Percentiles rank a stretch among this genome's conserved stretches.
Conservation (phyloP, 1,284 basidiomycete species). For the Cryptococcus depauperatus region DNA sequence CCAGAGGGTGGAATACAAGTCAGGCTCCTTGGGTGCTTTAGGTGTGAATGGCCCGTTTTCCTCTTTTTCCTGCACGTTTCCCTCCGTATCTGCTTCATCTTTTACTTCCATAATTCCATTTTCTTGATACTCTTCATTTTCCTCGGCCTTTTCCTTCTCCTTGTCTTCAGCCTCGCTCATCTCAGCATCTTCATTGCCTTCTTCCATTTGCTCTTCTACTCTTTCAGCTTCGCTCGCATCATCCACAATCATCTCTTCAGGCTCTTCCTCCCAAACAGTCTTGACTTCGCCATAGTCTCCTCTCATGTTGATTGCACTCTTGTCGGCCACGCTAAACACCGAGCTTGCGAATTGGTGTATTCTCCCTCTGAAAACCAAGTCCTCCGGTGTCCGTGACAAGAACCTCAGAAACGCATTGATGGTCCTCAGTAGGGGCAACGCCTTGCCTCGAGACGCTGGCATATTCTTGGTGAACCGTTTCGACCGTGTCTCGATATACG, state of each 20-base stretch:
- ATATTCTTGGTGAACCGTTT: constrained; percentile 40
- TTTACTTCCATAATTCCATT: not conserved
- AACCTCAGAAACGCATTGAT: constrained; percentile 40
- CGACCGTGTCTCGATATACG: constrained; percentile 35
- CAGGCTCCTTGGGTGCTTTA: constrained; percentile 8
- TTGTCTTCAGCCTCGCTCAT: constrained; percentile 3
- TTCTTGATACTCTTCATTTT: not conserved
- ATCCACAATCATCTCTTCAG: not conserved
- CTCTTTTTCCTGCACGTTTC: too few species aligned
- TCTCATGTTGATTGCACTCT: constrained; percentile 40
- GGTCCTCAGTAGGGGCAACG: constrained; percentile 31
- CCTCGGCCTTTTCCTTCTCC: constrained; percentile 6
- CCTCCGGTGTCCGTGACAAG: constrained; percentile 33
- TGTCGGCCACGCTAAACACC: constrained; percentile 37
- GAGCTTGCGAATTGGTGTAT: constrained; percentile 39
- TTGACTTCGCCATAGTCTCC: constrained; percentile 36
- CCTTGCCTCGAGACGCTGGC: constrained; percentile 39
- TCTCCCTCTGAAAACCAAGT: constrained; percentile 36
- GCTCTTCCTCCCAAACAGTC: constrained; percentile 34
- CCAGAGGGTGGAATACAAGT: constrained; percentile 43
- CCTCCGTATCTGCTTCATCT: too few species aligned
- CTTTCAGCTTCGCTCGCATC: constrained; percentile 5
- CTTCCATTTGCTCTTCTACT: constrained; percentile 3
- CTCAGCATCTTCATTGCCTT: constrained; percentile 9
- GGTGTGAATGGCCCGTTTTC: not conserved